Percentiles rank a stretch among this genome's conserved stretches.
Conservation (phyloP, 306 rosid genomes). For the Lathyrus sativus region DNA sequence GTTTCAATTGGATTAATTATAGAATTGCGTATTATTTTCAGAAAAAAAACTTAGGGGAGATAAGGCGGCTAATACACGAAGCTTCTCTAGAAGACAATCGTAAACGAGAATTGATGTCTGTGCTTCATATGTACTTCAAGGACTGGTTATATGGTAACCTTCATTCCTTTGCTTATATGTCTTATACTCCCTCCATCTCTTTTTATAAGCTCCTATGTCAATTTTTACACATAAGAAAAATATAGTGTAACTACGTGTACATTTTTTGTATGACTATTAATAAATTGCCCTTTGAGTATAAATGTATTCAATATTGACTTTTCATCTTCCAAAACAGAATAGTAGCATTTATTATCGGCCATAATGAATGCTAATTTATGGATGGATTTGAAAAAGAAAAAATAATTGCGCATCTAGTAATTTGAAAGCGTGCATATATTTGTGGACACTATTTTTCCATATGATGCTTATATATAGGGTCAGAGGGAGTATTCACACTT, state of each 20-base stretch:
- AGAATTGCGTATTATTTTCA: constrained; percentile 44
- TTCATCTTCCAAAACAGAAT: background rate
- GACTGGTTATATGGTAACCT: constrained; percentile 92
- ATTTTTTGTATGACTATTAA: background rate
- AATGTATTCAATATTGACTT: background rate
- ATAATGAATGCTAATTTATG: no score
- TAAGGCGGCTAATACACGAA: constrained; percentile 71
- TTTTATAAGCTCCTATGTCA: background rate
- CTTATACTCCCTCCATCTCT: background rate
- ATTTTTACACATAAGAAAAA: background rate
- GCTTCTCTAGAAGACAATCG: constrained; percentile 85
- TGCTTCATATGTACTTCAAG: constrained; percentile 80
- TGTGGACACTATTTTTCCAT: no score
- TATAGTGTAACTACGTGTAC: background rate
- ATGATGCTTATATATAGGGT: no score
- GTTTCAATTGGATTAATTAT: constrained; percentile 28
- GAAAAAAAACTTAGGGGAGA: constrained; percentile 69
- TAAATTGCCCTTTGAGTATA: background rate
- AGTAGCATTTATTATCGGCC: background rate
- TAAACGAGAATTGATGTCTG: constrained; percentile 79
- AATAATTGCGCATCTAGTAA: no score
- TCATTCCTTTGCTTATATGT: constrained; percentile 12
- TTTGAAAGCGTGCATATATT: no score
- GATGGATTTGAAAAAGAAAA: background rate
- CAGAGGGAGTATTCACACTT: no score